These are phyloP conservation scores for Chenopodium quinoa DNA, from an alignment of 148 eudicot genomes.

Conservation along the genomic window DNA sequence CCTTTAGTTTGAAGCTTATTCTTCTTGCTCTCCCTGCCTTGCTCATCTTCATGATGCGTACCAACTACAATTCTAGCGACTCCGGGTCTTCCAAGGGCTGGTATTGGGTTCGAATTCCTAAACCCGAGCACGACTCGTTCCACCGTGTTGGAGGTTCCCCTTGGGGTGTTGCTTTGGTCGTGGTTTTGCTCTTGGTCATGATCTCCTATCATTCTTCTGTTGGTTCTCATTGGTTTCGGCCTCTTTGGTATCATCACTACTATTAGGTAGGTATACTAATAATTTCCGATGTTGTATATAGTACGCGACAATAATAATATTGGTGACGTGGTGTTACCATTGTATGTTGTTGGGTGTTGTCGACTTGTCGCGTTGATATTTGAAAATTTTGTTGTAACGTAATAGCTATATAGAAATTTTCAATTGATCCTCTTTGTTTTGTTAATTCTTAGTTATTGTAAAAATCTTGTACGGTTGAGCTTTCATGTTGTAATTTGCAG, in stretches of 20 bases:
- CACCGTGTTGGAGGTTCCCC: conserved; percentile 37
- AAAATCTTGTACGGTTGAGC: no score
- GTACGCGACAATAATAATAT: no score
- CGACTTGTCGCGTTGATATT: no score
- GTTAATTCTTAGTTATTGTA: no score
- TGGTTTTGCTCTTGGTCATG: conserved; percentile 34
- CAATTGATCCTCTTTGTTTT: no score
- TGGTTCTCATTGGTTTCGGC: conserved; percentile 31
- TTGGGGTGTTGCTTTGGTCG: conserved; percentile 29
- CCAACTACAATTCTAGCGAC: not conserved
- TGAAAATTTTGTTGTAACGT: no score
- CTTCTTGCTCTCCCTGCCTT: conserved; percentile 28
- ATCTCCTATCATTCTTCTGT: conserved; percentile 37
- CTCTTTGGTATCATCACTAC: conserved; percentile 24
- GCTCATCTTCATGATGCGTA: conserved; percentile 25
- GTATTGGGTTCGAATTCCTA: conserved; percentile 21
- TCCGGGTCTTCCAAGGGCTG: not conserved
- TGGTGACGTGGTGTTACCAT: no score
- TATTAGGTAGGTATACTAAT: not conserved
- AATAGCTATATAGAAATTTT: no score
- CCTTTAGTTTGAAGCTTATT: conserved; percentile 25
- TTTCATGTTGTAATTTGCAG: no score
- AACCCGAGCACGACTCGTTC: conserved; percentile 19
- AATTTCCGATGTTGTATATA: no score
- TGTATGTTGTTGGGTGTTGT: no score